Conservation (phyloP, 306 rosid species). For the Betula pendula region DNA sequence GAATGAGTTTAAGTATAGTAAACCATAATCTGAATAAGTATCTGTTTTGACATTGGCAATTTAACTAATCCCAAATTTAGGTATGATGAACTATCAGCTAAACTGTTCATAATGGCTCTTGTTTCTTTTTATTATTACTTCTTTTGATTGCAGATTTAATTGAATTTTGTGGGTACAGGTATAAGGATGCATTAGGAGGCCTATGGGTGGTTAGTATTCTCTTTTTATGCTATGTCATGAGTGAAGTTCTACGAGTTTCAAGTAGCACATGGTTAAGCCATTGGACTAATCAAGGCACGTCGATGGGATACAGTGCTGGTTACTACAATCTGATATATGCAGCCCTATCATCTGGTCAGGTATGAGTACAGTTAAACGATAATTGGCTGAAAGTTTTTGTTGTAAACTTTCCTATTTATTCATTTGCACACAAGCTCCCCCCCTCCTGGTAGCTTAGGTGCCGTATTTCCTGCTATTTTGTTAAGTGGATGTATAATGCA, state of each 20-base stretch:
- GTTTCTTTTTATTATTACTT: not conserved
- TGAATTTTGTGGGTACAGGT: constrained; percentile 43
- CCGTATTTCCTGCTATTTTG: not conserved
- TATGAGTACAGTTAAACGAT: constrained; percentile 24
- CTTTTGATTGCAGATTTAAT: not conserved
- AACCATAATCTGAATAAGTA: not conserved
- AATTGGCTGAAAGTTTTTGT: constrained; percentile 3
- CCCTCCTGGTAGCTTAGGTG: not conserved
- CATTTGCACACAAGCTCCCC: not conserved
- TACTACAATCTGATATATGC: constrained; percentile 71
- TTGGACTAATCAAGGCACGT: constrained; percentile 69
- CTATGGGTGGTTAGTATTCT: constrained; percentile 70
- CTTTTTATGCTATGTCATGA: constrained; percentile 54
- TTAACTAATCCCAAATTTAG: not conserved
- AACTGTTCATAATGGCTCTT: not conserved
- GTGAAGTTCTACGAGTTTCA: constrained; percentile 78
- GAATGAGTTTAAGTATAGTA: not conserved
- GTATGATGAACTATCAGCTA: constrained; percentile 1
- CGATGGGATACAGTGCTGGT: constrained; percentile 47
- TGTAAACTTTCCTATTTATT: constrained; percentile 9
- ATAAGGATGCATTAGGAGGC: constrained; percentile 81
- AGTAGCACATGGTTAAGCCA: constrained; percentile 82
- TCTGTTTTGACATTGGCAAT: not conserved
- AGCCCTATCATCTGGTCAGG: constrained; percentile 77
- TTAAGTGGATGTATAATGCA: not conserved